Base-by-base conservation (phyloP, 495 filamentous ascomycete species). In the Penicillium macrosclerotiorum region DNA sequence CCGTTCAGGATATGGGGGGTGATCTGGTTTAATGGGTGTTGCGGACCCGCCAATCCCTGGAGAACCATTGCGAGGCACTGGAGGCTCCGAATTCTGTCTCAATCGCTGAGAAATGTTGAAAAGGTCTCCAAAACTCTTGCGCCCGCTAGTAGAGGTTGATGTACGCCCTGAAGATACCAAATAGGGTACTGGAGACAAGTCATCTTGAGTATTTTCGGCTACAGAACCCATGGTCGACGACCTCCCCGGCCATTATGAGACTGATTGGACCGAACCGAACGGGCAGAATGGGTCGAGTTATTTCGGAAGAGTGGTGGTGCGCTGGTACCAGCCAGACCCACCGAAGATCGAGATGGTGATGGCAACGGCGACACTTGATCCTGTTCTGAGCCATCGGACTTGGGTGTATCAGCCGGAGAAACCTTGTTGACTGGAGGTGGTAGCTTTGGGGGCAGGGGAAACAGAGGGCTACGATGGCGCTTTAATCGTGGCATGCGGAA, bases 211-310 rank as follows among this genome's bases (percentile, higher is more conserved):
- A 63, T 49, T 60, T 52, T 76, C 77, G 47, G 68, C 75, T 50
- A 78, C 53, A 2, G 92, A 96, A 52, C 84, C 89, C 71, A 96
- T 77, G 2, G 93, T 96, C 6, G 89, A 92, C n/a, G 92, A 95
- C 41, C 92, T 77, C 37, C 84, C 45, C 89, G 77, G 69, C 65
- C 62, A n/a, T 71, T 58, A 26, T 69, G 62, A 3, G 74, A 75
- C 0, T 87, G 86, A n/a, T 86, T 87, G 1, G 90, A 93, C 25
- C 76, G 79, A 7, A 76, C 74, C 4, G 91, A 95, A 23, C 77
- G 79, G 23, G 76, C 72, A 12, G 89, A 94, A 18, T 74, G 61
- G 53, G 82, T 71, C 47, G 84, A 79, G 74, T 88, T 65, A 68
- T 75, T 82, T 55, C 73, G 82, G 55, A 69, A 68, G 51, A 81